Base-by-base conservation (phyloP, 1,284 basidiomycete genomes). In the Papiliotrema fonsecae region DNA sequence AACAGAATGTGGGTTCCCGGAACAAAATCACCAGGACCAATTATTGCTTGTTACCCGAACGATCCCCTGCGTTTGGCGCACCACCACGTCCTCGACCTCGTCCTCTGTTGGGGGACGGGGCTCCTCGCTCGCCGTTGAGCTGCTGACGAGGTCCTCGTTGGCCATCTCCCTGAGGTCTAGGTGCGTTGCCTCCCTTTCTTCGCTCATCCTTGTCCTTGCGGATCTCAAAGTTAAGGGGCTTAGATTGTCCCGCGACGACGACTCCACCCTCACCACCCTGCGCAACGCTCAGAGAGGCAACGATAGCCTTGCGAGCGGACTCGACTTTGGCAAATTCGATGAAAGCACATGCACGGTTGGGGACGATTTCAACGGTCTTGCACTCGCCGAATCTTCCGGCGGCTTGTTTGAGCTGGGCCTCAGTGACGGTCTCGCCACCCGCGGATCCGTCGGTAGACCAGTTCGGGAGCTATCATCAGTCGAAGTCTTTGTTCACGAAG, bases 201-300 rank as follows among this genome's bases (percentile, higher is more conserved):
- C 88, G 77, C 39, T 92, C 88, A 37, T 81, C 81, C 42, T 87
- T 81, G 76, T 93, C 91, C 77, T 90, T 93, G 72, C 88, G 81
- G 49, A 86, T 88, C 79, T 96, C 91, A 37, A 96, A 82, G 52
- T 77, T 78, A 52, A 97, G 83, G 51, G 82, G 78, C 43, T 82
- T 76, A 42, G 77, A 77, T 2, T 77, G 76, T 18, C 70, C 68
- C 27, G 85, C 85, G 40, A 93, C 76, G 63, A 81, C 82, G 51
- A 97, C 79, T n/a, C 88, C 89, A 49, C 89, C 90, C 64, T 93
- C 88, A 27, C 89, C 91, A 51, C 89, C 90, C 55, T 84, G 81
- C 37, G 68, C 58, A 30, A 74, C 65, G 1, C 81, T 78, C 42
- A 92, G 72, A 34, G 83, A 87, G 3, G 84, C 80, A 22, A 81